These are phyloP conservation scores for Trametes versicolor DNA, from an alignment of 1,284 basidiomycete species.

Conservation along the genomic window DNA sequence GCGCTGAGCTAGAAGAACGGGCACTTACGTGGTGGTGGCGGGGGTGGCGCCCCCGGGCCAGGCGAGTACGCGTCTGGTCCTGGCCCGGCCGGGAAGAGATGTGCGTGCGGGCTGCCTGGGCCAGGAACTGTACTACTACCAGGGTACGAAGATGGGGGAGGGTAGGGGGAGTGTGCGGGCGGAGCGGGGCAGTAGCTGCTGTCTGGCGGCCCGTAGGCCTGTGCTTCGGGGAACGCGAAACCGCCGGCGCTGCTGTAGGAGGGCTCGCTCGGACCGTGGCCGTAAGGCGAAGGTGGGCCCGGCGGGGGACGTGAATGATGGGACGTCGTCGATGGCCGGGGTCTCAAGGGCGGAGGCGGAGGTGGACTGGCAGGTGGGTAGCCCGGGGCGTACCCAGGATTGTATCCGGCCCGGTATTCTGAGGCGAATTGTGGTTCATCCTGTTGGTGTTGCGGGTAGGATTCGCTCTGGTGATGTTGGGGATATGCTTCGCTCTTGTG, in stretches of 20 bases:
- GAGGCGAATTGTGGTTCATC: constrained; percentile 11
- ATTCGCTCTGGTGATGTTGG: too few relatives aligned
- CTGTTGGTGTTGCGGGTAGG: constrained; percentile 4
- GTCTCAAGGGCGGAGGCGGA: constrained; percentile 25
- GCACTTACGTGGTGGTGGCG: constrained; percentile 34
- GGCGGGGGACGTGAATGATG: constrained; percentile 26
- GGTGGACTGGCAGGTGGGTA: constrained; percentile 22
- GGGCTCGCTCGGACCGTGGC: neutral
- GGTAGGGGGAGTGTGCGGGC: constrained; percentile 23
- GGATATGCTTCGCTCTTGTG: too few relatives aligned
- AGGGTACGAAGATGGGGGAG: constrained; percentile 16
- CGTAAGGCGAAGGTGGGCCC: constrained; percentile 9
- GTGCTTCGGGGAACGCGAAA: constrained; percentile 39
- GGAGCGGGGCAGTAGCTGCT: constrained; percentile 18
- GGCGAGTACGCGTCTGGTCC: constrained; percentile 15
- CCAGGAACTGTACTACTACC: neutral
- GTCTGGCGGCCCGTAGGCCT: constrained; percentile 16
- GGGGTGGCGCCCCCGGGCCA: constrained; percentile 23
- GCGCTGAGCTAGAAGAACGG: constrained; percentile 15
- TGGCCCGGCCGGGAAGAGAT: constrained; percentile 22
- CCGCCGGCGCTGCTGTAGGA: constrained; percentile 25
- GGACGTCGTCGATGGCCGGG: constrained; percentile 31
- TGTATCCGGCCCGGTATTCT: constrained; percentile 28
- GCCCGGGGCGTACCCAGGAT: constrained; percentile 29
- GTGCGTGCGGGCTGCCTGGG: constrained; percentile 18